A percentile compares a stretch with the other conserved stretches of the same genome.
Conservation (phyloP, 2,329 filamentous ascomycete species). For the Metarhizium anisopliae region DNA sequence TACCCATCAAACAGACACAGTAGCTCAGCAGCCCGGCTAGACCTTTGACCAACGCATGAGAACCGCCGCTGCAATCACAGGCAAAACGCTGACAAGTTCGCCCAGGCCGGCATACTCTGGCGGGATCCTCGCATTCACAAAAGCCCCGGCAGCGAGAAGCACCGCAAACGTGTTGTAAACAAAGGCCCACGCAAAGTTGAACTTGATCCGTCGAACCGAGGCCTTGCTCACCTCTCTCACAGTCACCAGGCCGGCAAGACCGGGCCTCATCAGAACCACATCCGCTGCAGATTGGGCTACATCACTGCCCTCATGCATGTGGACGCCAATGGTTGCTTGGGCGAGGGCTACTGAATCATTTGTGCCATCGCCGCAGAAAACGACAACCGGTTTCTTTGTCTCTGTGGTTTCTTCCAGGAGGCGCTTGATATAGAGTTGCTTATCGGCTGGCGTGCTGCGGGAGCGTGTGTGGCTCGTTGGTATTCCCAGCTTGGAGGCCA, state of each 20-base stretch:
- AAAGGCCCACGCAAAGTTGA: constrained; percentile 64
- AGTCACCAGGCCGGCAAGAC: constrained; percentile 45
- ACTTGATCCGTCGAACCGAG: constrained; percentile 40
- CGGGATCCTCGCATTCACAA: constrained; percentile 43
- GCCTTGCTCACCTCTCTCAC: constrained; percentile 45
- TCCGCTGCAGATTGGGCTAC: constrained; percentile 60
- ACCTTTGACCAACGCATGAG: constrained; percentile 32
- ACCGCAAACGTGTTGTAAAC: constrained; percentile 64
- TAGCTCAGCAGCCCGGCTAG: constrained; percentile 6
- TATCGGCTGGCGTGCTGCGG: constrained; percentile 35
- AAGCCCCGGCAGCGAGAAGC: constrained; percentile 56
- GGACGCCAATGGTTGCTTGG: constrained; percentile 61
- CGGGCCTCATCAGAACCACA: constrained; percentile 53
- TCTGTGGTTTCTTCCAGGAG: constrained; percentile 19
- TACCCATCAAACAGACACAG: too few relatives aligned
- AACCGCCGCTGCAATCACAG: constrained; percentile 53
- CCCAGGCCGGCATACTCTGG: constrained; percentile 60
- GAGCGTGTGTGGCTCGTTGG: constrained; percentile 27
- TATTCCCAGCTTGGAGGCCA: constrained; percentile 33
- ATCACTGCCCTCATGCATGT: constrained; percentile 54
- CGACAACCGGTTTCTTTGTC: constrained; percentile 30
- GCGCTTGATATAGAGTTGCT: constrained; percentile 32
- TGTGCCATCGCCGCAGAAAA: constrained; percentile 72
- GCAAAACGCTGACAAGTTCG: constrained; percentile 65
- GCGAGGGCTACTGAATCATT: constrained; percentile 70